Conservation (phyloP, 495 filamentous ascomycete species). For the Xylaria grammica region DNA sequence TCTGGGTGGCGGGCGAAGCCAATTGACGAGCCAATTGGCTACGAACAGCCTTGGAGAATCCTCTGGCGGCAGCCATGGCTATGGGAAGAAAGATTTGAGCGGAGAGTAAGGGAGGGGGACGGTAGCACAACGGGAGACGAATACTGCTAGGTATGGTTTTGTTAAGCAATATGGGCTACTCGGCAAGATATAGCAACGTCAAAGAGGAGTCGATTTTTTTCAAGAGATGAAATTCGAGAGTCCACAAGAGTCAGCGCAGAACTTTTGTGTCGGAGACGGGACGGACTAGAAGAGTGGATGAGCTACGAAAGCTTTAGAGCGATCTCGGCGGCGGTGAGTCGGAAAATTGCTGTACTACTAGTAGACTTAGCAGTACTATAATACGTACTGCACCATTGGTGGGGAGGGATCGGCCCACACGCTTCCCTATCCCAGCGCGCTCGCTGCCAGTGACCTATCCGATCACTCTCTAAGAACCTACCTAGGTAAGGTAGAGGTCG, state of each 20-base stretch:
- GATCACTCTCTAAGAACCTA: too few species aligned
- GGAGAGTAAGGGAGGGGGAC: constrained; percentile 36
- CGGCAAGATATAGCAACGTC: background rate
- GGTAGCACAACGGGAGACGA: background rate
- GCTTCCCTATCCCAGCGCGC: too few species aligned
- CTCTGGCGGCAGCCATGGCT: constrained; percentile 88
- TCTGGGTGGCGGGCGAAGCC: constrained; percentile 68
- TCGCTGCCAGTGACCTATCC: too few species aligned
- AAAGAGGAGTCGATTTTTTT: background rate
- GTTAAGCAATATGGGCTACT: constrained; percentile 21
- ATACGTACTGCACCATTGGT: background rate
- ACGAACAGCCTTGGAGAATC: constrained; percentile 81
- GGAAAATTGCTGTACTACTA: constrained; percentile 20
- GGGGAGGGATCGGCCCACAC: too few species aligned
- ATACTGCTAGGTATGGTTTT: constrained; percentile 6
- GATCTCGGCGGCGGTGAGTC: constrained; percentile 25
- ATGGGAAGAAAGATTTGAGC: constrained; percentile 31
- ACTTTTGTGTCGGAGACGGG: constrained; percentile 12
- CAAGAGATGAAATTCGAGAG: background rate
- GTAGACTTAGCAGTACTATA: background rate
- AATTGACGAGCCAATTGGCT: constrained; percentile 73
- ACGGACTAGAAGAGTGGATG: constrained; percentile 10
- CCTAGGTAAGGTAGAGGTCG: too few species aligned
- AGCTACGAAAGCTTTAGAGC: constrained; percentile 3
- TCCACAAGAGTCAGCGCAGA: constrained; percentile 7